Conservation (phyloP, 2,329 filamentous ascomycete species). For the Colletotrichum limetticola region DNA sequence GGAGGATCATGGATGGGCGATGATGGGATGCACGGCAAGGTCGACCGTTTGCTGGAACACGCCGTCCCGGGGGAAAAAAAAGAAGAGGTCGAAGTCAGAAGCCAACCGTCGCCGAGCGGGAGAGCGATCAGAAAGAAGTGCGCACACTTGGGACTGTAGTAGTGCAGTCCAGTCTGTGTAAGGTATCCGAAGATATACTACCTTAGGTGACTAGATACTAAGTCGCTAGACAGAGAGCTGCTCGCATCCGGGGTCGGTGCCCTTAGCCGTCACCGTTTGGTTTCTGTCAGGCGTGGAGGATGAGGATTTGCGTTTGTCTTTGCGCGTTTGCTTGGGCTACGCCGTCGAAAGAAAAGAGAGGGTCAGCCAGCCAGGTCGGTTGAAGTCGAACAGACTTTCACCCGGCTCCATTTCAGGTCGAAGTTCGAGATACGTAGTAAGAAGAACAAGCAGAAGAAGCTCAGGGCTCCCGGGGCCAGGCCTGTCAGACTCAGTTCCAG, state of each 20-base stretch:
- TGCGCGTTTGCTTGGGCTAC: conserved; percentile 27
- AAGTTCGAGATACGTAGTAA: neutral
- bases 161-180: neutral
- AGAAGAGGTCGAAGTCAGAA: conserved; percentile 1
- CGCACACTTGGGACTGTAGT: no score
- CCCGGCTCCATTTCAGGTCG: conserved; percentile 13
- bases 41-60: conserved; percentile 34
- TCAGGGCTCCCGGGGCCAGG: conserved; percentile 23
- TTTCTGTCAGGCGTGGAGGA: conserved; percentile 22
- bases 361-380: neutral
- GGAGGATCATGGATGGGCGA: neutral
- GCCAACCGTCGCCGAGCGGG: neutral
- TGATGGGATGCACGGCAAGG: neutral
- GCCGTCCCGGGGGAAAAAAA: neutral
- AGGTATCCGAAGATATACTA: no score
- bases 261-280: conserved; percentile 8
- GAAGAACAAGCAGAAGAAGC: neutral
- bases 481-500: conserved; percentile 25
- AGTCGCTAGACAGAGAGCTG: neutral
- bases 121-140: neutral
- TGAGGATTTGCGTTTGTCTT: conserved; percentile 28
- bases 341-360: conserved; percentile 10
- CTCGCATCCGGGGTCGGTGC: conserved; percentile 28
- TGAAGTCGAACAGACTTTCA: conserved; percentile 14
- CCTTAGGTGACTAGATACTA: no score